A percentile compares a stretch with the other conserved stretches of the same genome.
Conservation (phyloP, 2,329 filamentous ascomycete species). For the Monosporascus cannonballus region DNA sequence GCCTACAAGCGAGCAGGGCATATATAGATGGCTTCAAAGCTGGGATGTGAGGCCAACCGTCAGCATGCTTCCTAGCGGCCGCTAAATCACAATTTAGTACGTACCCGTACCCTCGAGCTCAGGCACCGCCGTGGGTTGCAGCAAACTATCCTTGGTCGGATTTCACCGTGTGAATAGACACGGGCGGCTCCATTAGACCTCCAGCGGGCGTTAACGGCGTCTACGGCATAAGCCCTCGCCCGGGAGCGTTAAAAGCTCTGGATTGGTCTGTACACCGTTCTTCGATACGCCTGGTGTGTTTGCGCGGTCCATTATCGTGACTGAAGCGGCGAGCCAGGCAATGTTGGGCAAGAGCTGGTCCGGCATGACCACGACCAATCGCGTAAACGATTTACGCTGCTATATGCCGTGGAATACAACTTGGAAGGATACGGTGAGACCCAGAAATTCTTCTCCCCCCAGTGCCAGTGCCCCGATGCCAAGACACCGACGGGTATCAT, state of each 20-base stretch:
- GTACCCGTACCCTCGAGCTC: slow-evolving; percentile 6
- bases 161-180: slow-evolving; percentile 15
- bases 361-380: not conserved
- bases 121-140: slow-evolving; percentile 7
- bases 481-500: slow-evolving; percentile 1
- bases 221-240: slow-evolving; percentile 10
- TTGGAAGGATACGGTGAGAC: not conserved
- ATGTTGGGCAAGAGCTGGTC: slow-evolving; percentile 1
- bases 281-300: slow-evolving; percentile 12
- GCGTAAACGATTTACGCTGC: slow-evolving; percentile 4
- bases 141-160: slow-evolving; percentile 15
- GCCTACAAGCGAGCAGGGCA: not conserved
- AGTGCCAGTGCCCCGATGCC: not conserved
- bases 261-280: slow-evolving; percentile 2
- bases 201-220: slow-evolving; percentile 13
- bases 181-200: slow-evolving; percentile 13
- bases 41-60: slow-evolving; percentile 1
- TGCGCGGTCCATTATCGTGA: slow-evolving; percentile 8
- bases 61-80: slow-evolving; percentile 10
- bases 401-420: slow-evolving; percentile 10
- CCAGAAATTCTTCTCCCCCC: slow-evolving; percentile 8
- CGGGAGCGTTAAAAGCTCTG: slow-evolving; percentile 2
- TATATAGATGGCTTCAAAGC: slow-evolving; percentile 7
- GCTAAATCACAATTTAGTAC: not conserved
- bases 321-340: slow-evolving; percentile 1